These are phyloP conservation scores for Pyrenochaeta sp. DNA, from an alignment of 2,329 filamentous ascomycete species.

Conservation along the genomic window DNA sequence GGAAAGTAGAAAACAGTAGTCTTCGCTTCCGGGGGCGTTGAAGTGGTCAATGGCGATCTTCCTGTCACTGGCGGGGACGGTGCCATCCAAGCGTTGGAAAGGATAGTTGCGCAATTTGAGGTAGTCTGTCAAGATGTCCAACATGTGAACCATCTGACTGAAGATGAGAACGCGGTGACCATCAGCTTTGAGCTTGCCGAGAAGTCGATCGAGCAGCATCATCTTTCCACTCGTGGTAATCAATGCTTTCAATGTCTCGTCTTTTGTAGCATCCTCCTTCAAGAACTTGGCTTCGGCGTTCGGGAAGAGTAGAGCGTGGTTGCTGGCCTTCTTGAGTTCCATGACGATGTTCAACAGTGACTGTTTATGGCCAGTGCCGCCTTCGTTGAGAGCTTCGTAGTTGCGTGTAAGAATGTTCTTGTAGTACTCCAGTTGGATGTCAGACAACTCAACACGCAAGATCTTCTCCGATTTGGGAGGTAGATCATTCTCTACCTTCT, in stretches of 20 bases:
- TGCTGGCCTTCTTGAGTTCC: constrained; percentile 99
- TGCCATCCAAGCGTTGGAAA: constrained; percentile 94
- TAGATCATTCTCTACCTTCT: constrained; percentile 95
- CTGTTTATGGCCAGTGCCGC: constrained; percentile 88
- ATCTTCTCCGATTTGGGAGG: constrained; percentile 99
- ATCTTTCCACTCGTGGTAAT: constrained; percentile 99
- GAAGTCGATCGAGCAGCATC: constrained; percentile 97
- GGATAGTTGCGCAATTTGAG: constrained; percentile 91
- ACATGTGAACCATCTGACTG: constrained; percentile 99
- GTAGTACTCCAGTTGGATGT: constrained; percentile 97
- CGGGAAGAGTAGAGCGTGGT: constrained; percentile 97
- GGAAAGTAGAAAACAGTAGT: constrained; percentile 95
- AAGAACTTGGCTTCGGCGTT: constrained; percentile 91
- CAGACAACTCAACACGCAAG: constrained; percentile 94
- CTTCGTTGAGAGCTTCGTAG: constrained; percentile 92
- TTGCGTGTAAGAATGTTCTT: constrained; percentile 98
- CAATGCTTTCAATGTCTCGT: constrained; percentile 89
- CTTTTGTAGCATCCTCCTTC: constrained; percentile 78
- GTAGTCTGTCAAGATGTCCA: constrained; percentile 95
- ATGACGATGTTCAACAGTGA: constrained; percentile 98
- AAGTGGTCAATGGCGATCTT: constrained; percentile 98
- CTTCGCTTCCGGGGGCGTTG: constrained; percentile 93
- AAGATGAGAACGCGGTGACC: constrained; percentile 97
- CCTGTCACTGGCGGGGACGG: constrained; percentile 85
- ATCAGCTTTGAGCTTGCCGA: constrained; percentile 91